Conservation (phyloP, 768 basidiomycete genomes). For the Russula dissimulans region DNA sequence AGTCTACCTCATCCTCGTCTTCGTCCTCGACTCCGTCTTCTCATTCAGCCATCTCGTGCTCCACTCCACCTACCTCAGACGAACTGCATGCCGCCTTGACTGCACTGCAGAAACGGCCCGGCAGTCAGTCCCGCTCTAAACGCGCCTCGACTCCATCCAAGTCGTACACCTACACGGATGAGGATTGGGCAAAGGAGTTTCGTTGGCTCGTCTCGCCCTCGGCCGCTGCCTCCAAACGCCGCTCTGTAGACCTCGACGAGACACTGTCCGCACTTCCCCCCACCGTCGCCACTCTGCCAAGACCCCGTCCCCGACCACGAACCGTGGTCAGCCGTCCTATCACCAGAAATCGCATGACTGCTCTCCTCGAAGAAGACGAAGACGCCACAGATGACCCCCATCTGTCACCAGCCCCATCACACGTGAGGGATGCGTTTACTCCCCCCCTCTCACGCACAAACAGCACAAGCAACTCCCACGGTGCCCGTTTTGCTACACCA, state of each 20-base stretch:
- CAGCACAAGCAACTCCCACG: neutral
- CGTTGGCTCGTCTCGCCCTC: conserved; percentile 47
- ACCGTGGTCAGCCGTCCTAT: conserved; percentile 19
- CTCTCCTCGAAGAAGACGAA: conserved; percentile 33
- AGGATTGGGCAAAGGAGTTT: conserved; percentile 62
- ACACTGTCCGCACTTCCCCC: neutral
- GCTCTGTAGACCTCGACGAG: conserved; percentile 1
- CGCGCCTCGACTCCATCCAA: conserved; percentile 8
- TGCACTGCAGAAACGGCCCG: neutral
- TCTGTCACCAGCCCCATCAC: neutral
- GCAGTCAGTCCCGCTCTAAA: neutral
- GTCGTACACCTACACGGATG: conserved; percentile 36
- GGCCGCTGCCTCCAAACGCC: conserved; percentile 10
- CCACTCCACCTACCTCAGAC: conserved; percentile 19
- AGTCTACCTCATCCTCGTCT: conserved; percentile 18
- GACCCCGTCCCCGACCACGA: conserved; percentile 18
- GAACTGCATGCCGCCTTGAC: conserved; percentile 4
- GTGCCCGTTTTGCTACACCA: neutral
- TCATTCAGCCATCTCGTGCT: conserved; percentile 6
- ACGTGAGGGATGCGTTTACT: conserved; percentile 21
- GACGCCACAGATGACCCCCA: conserved; percentile 23
- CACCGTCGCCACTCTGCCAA: neutral
- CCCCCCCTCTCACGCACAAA: neutral
- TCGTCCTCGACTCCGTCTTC: neutral
- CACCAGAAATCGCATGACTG: conserved; percentile 28